These are phyloP conservation scores for Colletotrichum falcatum DNA, from an alignment of 2,329 filamentous ascomycete species.

Conservation along the genomic window DNA sequence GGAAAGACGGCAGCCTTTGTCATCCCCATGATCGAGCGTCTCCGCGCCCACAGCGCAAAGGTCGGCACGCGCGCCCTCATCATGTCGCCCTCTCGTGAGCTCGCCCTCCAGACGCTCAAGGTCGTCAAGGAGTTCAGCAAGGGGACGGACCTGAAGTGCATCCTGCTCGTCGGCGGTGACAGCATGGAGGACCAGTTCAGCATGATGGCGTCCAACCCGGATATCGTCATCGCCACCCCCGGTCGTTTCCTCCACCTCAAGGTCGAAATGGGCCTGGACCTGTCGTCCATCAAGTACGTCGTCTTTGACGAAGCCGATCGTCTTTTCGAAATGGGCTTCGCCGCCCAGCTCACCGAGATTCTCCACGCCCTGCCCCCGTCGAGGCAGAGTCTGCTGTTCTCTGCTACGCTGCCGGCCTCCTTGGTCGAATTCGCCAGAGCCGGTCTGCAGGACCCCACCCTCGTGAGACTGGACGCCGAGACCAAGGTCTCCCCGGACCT, in stretches of 20 bases:
- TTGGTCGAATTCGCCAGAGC: slow-evolving; percentile 96
- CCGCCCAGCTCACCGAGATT: slow-evolving; percentile 92
- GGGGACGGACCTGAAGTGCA: slow-evolving; percentile 91
- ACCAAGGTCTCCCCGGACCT: slow-evolving; percentile 96
- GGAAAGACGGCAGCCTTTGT: slow-evolving; percentile 99
- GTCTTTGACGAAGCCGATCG: slow-evolving; percentile 98
- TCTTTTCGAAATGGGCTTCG: slow-evolving; percentile 98
- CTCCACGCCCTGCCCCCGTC: slow-evolving; percentile 85
- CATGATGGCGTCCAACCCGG: slow-evolving; percentile 92
- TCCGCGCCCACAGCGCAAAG: slow-evolving; percentile 88
- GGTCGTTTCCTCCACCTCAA: slow-evolving; percentile 97
- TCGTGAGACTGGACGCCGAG: slow-evolving; percentile 92
- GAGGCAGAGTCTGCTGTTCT: slow-evolving; percentile 93
- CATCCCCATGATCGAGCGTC: slow-evolving; percentile 95
- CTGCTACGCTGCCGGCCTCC: slow-evolving; percentile 92
- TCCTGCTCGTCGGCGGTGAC: slow-evolving; percentile 93
- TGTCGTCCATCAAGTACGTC: slow-evolving; percentile 92
- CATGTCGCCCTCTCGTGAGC: slow-evolving; percentile 90
- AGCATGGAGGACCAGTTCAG: slow-evolving; percentile 95
- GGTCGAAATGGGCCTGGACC: slow-evolving; percentile 92
- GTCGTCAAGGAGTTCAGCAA: slow-evolving; percentile 94
- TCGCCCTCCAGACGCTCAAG: slow-evolving; percentile 94
- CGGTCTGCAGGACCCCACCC: slow-evolving; percentile 89
- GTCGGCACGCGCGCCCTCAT: slow-evolving; percentile 90
- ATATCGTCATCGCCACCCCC: slow-evolving; percentile 96